A percentile compares a stretch with the other conserved stretches of the same genome.
Evolutionary conservation across 2,329 filamentous ascomycete genomes (phyloP).

Genomic region (Albophoma yamanashiensis): DNA sequence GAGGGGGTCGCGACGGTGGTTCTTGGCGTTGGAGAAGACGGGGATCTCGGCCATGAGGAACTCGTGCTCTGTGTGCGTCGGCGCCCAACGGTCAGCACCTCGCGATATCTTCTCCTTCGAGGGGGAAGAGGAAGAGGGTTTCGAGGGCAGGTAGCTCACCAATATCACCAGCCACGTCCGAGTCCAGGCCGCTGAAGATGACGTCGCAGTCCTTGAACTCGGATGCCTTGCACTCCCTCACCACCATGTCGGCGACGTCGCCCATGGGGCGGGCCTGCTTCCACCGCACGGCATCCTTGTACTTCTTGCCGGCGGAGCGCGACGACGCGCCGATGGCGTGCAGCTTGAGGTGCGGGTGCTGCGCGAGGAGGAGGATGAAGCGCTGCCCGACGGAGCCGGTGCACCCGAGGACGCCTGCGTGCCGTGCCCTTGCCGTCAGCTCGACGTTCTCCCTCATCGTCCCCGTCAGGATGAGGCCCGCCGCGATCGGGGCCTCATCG

Average conservation of each 20-base stretch:
- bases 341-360: conserved; percentile 78
- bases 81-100: not conserved
- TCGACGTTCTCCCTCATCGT: no score
- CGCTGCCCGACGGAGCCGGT: conserved; percentile 93
- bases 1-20: conserved; percentile 82
- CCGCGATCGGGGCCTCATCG: conserved; percentile 1
- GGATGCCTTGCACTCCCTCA: conserved; percentile 73
- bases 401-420: conserved; percentile 66
- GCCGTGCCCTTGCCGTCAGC: not conserved
- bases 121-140: no score
- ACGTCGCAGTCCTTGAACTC: conserved; percentile 86
- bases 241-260: conserved; percentile 66
- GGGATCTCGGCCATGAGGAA: conserved; percentile 82
- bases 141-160: no score
- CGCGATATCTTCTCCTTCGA: not conserved
- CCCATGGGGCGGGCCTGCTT: conserved; percentile 84
- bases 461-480: not conserved
- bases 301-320: conserved; percentile 84
- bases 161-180: conserved; percentile 84
- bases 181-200: conserved; percentile 86
- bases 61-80: conserved; percentile 63
- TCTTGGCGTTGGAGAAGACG: conserved; percentile 97
- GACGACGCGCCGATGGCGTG: conserved; percentile 85
- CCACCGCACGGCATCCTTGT: conserved; percentile 90
- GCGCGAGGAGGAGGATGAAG: conserved; percentile 83